Evolutionary conservation across 257 asterid genomes (phyloP), one percentile per base, ranked within the genome.

Genomic region (Solanum neorickii): DNA sequence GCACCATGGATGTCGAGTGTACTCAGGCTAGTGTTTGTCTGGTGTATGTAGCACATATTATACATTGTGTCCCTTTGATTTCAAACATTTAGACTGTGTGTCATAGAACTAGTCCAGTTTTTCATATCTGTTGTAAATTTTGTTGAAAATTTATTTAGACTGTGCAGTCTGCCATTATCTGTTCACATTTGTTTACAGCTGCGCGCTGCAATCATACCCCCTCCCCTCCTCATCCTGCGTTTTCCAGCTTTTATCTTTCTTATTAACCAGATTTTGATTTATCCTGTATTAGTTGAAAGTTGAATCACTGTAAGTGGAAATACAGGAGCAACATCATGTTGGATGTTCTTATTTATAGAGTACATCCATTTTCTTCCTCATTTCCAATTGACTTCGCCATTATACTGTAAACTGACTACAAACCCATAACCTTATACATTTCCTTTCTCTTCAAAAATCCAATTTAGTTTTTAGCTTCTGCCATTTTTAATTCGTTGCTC

Each of bases 1-100:
- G 85, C 87, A 47, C 73, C 90, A 88, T 44, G 90, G 90, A 39
- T 47, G 84, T 78, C 44, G 47, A 56, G 60, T 86, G 46, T 82
- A 37, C 46, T 88, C 33, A 7, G 52, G 86, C 29, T 75, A 72
- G 83, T 20, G 42, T 21, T 46, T 72, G 20, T 16, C 69, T 42
- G 87, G 60, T 56, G 65, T 41, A n/a, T 12, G 8, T 49, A 49
- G 66, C 69, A 82, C 85, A 47, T 46, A 46, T 31, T 9, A 78
- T 15, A 0, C 60, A 18, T 31, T 33, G 69, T 52, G 69, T 31
- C 44, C 18, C 69, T 82, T 82, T 18, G 46, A 10, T 29, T 18
- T 49, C 31, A 49, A 47, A 56, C 69, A 82, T 82, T 49, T 49
- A 52, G 62, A 52, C 62, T 18, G 21, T 27, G 39, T 77, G 39